Percentiles rank a stretch among this genome's conserved stretches.
Evolutionary conservation across 495 filamentous ascomycete species (phyloP).

Genomic region (Lophium mytilinum): DNA sequence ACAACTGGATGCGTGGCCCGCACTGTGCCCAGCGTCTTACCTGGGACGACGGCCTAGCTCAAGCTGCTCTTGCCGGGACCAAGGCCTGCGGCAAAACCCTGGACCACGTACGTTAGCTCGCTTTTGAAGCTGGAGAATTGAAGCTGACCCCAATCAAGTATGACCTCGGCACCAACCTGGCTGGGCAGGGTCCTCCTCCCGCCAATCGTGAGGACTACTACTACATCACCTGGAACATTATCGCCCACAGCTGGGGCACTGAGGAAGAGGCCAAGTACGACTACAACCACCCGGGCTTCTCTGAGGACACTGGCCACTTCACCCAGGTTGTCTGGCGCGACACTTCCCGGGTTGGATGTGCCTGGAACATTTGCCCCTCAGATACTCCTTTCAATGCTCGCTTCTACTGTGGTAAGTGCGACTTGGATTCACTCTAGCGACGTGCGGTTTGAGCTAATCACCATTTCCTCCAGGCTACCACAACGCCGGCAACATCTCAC

Average conservation of each 20-base stretch:
- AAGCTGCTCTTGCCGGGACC: background rate
- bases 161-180: conserved; percentile 17
- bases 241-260: conserved; percentile 9
- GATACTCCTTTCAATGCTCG: background rate
- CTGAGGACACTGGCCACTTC: conserved; percentile 65
- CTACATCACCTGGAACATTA: background rate
- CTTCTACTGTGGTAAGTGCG: background rate
- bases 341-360: conserved; percentile 65
- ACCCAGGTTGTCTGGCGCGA: conserved; percentile 76
- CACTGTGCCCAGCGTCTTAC: background rate
- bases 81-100: too few relatives aligned
- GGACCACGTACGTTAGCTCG: too few relatives aligned
- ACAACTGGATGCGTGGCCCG: background rate
- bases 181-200: background rate
- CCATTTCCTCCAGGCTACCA: too few relatives aligned
- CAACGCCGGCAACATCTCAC: too few relatives aligned
- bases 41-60: background rate
- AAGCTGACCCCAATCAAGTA: background rate
- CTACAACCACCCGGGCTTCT: conserved; percentile 49
- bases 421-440: too few relatives aligned
- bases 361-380: conserved; percentile 9
- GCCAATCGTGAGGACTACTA: background rate
- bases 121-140: too few relatives aligned
- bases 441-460: too few relatives aligned
- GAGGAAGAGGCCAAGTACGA: conserved; percentile 32